A percentile compares a stretch with the other conserved stretches of the same genome.
These are phyloP conservation scores for Crepidotus variabilis DNA, from an alignment of 768 basidiomycete genomes.

Conservation along the genomic window DNA sequence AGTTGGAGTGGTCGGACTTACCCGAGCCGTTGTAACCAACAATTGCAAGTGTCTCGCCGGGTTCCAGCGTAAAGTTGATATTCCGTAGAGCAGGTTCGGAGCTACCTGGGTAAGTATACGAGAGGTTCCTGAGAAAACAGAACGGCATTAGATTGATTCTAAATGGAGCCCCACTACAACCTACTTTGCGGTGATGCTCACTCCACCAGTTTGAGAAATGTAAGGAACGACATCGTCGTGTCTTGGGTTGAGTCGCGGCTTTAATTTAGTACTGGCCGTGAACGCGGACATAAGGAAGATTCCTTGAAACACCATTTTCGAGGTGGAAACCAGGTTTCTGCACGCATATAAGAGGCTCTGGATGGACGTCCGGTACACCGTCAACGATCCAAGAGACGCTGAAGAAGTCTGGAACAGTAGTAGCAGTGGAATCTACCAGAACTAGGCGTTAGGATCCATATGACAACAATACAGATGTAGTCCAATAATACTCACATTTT, in stretches of 20 bases:
- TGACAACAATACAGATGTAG: constrained; percentile 11
- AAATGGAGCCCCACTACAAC: constrained; percentile 10
- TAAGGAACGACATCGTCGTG: constrained; percentile 50
- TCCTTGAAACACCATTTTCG: constrained; percentile 77
- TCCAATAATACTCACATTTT: constrained; percentile 53
- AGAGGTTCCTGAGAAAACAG: constrained; percentile 31
- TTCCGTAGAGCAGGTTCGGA: constrained; percentile 63
- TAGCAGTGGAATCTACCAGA: constrained; percentile 65
- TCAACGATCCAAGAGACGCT: constrained; percentile 76
- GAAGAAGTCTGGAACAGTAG: constrained; percentile 69
- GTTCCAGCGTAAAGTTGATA: constrained; percentile 63
- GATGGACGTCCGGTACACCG: constrained; percentile 76
- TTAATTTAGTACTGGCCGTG: constrained; percentile 68
- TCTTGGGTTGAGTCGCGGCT: constrained; percentile 62
- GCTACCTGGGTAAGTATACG: constrained; percentile 79
- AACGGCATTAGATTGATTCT: constrained; percentile 7
- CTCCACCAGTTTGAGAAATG: constrained; percentile 47
- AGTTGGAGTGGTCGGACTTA: constrained; percentile 20
- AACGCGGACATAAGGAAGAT: constrained; percentile 88
- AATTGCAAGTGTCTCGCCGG: constrained; percentile 81
- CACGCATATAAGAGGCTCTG: constrained; percentile 67
- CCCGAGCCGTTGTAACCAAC: constrained; percentile 86
- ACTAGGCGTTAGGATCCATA: constrained; percentile 13
- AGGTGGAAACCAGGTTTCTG: constrained; percentile 57
- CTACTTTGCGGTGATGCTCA: constrained; percentile 69